Conservation (phyloP, 306 rosid species). For the Citrullus colocynthis region DNA sequence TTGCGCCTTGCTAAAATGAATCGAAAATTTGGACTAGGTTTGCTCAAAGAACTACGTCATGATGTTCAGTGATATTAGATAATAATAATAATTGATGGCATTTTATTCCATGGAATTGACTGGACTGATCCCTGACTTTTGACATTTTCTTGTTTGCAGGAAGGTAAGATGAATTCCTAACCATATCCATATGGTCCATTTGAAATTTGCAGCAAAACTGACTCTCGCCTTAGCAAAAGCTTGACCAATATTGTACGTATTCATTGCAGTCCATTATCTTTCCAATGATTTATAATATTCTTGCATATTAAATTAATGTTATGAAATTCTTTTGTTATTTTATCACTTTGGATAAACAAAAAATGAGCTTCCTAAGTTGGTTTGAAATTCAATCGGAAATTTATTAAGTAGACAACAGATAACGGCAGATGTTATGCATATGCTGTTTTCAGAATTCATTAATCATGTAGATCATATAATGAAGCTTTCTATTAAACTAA, state of each 20-base stretch:
- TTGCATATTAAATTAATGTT: too few species aligned
- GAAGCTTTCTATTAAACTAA: background rate
- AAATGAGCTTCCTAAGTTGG: background rate
- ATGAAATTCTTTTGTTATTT: background rate
- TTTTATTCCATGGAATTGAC: background rate
- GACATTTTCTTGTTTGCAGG: background rate
- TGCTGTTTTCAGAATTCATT: background rate
- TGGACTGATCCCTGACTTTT: background rate
- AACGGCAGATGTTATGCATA: background rate
- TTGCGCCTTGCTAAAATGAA: constrained; percentile 32
- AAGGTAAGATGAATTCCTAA: background rate
- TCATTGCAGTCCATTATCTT: background rate
- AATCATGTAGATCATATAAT: background rate
- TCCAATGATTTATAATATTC: too few species aligned
- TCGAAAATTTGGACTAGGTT: background rate
- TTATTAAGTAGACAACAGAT: background rate
- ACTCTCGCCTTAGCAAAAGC: background rate
- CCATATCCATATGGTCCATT: too few species aligned
- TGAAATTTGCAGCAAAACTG: too few species aligned
- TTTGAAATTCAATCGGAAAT: background rate
- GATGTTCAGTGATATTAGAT: background rate
- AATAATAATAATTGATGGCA: background rate
- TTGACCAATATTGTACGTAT: background rate
- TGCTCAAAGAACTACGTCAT: background rate
- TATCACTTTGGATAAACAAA: background rate